Conservation (phyloP, 192 early-diverging fungal species). For the Cladochytrium replicatum region DNA sequence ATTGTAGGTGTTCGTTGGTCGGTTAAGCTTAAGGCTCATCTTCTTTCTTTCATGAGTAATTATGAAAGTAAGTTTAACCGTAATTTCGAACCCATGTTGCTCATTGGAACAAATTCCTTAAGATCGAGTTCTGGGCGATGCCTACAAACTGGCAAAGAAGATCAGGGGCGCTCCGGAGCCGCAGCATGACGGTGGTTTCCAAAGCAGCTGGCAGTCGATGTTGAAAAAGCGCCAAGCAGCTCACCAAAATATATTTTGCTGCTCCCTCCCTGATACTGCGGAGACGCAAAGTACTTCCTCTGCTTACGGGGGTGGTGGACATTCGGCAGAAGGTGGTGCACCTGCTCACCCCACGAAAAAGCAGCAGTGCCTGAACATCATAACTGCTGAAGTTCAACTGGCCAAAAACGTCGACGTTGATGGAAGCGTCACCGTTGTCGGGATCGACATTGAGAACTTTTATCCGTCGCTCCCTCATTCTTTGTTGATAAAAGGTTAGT, state of each 20-base stretch:
- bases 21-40: constrained; percentile 5
- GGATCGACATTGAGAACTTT: neutral
- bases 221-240: too few species aligned
- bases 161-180: too few species aligned
- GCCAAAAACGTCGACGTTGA: neutral
- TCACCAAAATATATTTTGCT: too few species aligned
- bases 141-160: too few species aligned
- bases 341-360: neutral
- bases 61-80: neutral
- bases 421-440: neutral
- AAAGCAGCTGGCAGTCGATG: too few species aligned
- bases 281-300: neutral
- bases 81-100: neutral
- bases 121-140: too few species aligned
- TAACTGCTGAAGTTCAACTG: neutral
- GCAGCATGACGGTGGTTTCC: too few species aligned
- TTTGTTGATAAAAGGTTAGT: neutral
- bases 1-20: constrained; percentile 13
- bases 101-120: too few species aligned
- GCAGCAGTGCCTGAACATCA: neutral
- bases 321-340: neutral
- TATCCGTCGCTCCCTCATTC: neutral
- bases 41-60: neutral
- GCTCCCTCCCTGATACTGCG: neutral
- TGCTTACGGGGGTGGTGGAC: neutral